Percentiles rank a stretch among this genome's conserved stretches.
Evolutionary conservation across 139 green algal genomes (phyloP).

Genomic region (Micromonas pusilla): DNA sequence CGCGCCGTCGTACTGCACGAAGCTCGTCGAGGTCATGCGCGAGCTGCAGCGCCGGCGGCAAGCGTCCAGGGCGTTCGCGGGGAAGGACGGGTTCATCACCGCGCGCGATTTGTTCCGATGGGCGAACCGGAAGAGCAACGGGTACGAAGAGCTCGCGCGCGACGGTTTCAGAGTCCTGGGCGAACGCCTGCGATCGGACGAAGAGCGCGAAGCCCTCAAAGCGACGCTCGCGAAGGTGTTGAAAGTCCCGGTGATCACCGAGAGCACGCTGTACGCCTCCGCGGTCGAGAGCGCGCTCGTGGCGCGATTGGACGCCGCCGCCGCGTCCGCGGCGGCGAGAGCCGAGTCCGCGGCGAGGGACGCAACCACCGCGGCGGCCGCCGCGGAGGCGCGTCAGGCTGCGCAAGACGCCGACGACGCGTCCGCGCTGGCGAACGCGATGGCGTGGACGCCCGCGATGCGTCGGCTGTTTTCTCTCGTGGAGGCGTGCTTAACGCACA

Average conservation of each 20-base stretch:
- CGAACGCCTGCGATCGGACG: slow-evolving; percentile 66
- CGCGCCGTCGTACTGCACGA: slow-evolving; percentile 61
- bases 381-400: not conserved
- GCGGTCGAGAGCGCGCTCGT: slow-evolving; percentile 53
- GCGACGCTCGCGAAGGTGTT: slow-evolving; percentile 52
- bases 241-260: slow-evolving; percentile 60
- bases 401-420: not conserved
- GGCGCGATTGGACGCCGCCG: slow-evolving; percentile 42
- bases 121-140: slow-evolving; percentile 66
- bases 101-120: slow-evolving; percentile 88
- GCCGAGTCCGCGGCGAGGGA: not conserved
- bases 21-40: slow-evolving; percentile 81
- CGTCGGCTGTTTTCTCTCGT: slow-evolving; percentile 76
- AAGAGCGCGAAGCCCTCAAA: slow-evolving; percentile 5
- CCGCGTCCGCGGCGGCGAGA: not conserved
- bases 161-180: slow-evolving; percentile 85
- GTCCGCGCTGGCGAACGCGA: not conserved
- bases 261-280: slow-evolving; percentile 46
- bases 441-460: slow-evolving; percentile 93
- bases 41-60: slow-evolving; percentile 80
- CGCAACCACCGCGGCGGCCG: not conserved
- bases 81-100: slow-evolving; percentile 94
- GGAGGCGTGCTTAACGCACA: slow-evolving; percentile 51
- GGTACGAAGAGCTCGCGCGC: slow-evolving; percentile 80
- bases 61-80: slow-evolving; percentile 48